phyloP scores from a whole-genome alignment of 345 rosid genomes.

The Brassica juncea region DNA sequence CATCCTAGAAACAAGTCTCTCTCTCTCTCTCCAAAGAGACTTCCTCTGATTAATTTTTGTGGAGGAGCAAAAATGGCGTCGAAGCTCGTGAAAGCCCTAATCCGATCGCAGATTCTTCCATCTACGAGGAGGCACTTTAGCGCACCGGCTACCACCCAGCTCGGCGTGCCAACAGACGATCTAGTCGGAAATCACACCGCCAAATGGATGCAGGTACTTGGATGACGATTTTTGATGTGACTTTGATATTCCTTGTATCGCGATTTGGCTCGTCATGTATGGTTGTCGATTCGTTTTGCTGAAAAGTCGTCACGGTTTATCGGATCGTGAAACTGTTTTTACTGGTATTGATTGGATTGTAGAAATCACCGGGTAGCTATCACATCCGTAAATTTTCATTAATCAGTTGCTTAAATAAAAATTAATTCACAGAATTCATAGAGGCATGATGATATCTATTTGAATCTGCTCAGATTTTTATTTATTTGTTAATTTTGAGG shows the following conservation, averaged over 20 bases:
- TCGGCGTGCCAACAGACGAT: constrained; percentile 40
- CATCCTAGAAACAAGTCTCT: background rate
- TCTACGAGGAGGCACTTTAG: constrained; percentile 52
- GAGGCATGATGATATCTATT: background rate
- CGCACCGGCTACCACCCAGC: constrained; percentile 40
- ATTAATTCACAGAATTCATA: background rate
- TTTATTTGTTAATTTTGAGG: background rate
- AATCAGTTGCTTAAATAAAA: background rate
- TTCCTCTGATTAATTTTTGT: background rate
- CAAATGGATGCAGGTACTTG: constrained; percentile 92
- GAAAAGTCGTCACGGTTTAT: background rate
- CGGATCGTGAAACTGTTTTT: background rate
- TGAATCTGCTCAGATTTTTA: background rate
- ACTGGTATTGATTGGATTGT: background rate
- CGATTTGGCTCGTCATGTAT: background rate
- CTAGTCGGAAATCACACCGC: constrained; percentile 64
- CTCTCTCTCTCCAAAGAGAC: background rate
- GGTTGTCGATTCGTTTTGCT: background rate
- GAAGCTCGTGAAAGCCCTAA: constrained; percentile 50
- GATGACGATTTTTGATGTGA: background rate
- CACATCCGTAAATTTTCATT: background rate
- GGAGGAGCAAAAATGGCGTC: constrained; percentile 54
- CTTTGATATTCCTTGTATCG: background rate
- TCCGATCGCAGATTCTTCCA: constrained; percentile 49
- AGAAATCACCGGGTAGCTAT: background rate